phyloP scores from a whole-genome alignment of 1,284 basidiomycete genomes.

The Pyrrhoderma lamaoense region DNA sequence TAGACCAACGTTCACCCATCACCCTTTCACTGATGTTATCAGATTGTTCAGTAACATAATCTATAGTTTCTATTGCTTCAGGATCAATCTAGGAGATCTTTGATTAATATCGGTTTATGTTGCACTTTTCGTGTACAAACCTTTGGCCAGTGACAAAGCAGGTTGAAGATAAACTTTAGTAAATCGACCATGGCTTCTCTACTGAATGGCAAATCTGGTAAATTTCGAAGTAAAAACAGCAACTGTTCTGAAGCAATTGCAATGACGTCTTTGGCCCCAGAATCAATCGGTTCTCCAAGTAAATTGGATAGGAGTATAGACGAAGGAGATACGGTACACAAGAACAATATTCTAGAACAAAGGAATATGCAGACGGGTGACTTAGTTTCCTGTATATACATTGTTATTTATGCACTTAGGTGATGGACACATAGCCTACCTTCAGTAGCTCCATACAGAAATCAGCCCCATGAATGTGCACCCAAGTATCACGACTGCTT shows the following conservation, averaged over 20 bases:
- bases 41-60: slow-evolving; percentile 4
- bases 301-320: slow-evolving; percentile 11
- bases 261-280: too few relatives aligned
- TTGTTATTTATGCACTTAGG: not conserved
- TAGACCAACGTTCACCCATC: slow-evolving; percentile 26
- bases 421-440: slow-evolving; percentile 33
- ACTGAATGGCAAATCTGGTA: slow-evolving; percentile 47
- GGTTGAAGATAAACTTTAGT: slow-evolving; percentile 71
- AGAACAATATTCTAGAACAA: slow-evolving; percentile 67
- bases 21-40: slow-evolving; percentile 12
- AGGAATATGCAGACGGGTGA: slow-evolving; percentile 63
- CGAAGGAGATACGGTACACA: slow-evolving; percentile 50
- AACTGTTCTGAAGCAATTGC: too few relatives aligned
- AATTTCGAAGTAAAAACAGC: slow-evolving; percentile 31
- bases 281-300: too few relatives aligned
- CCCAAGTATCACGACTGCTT: slow-evolving; percentile 48
- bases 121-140: too few relatives aligned
- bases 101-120: not conserved
- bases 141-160: slow-evolving; percentile 64
- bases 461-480: slow-evolving; percentile 52
- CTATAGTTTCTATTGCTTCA: slow-evolving; percentile 17
- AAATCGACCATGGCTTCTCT: slow-evolving; percentile 69
- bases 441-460: slow-evolving; percentile 51
- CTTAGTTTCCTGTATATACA: slow-evolving; percentile 45
- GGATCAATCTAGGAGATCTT: slow-evolving; percentile 30